These are phyloP conservation scores for Laburnicola sp. DNA, from an alignment of 2,329 filamentous ascomycete genomes.

Conservation along the genomic window DNA sequence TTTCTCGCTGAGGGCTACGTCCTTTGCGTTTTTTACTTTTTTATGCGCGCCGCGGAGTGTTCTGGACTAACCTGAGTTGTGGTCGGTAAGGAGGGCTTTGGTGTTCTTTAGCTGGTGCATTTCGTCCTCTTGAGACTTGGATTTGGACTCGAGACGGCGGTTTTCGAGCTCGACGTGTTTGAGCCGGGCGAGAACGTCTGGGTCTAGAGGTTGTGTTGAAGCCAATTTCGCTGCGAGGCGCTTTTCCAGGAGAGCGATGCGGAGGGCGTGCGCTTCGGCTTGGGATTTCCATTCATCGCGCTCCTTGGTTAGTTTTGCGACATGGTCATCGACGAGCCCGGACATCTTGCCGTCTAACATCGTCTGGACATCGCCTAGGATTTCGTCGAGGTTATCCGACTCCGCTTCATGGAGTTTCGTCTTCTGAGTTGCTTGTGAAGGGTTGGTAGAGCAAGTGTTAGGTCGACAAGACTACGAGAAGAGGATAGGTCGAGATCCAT, in stretches of 20 bases:
- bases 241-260: constrained; percentile 10
- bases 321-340: background rate
- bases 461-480: background rate
- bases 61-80: too few relatives aligned
- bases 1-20: constrained; percentile 17
- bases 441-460: background rate
- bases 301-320: constrained; percentile 5
- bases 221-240: constrained; percentile 2
- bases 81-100: too few relatives aligned
- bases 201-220: background rate
- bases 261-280: constrained; percentile 2
- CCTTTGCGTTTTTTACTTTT: constrained; percentile 22
- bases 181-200: constrained; percentile 13
- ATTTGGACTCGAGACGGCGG: constrained; percentile 14
- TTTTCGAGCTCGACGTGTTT: constrained; percentile 18
- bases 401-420: background rate
- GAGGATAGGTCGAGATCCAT: background rate
- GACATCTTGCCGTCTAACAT: background rate
- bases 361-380: background rate
- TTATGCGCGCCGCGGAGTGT: constrained; percentile 22
- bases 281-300: constrained; percentile 9
- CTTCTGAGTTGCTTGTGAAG: background rate
- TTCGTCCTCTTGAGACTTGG: constrained; percentile 12
- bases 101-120: too few relatives aligned
- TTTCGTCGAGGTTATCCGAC: background rate